Evolutionary conservation across 148 eudicot genomes (phyloP).

Genomic region (Tetragonia tetragonoides): DNA sequence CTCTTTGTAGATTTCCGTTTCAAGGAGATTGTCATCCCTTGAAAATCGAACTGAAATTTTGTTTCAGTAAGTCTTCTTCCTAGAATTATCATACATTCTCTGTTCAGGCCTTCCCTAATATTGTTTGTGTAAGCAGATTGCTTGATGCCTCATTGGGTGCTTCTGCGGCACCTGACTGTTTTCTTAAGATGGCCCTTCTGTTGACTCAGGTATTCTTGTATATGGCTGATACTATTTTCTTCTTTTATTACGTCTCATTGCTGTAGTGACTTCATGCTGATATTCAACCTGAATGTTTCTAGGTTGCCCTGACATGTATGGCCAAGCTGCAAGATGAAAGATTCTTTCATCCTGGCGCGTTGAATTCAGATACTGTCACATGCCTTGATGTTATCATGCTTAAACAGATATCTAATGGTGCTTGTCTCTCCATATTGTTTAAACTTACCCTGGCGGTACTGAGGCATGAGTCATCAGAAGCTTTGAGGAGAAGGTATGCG

Average conservation of each 20-base stretch:
- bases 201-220: constrained; percentile 64
- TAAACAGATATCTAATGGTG: constrained; percentile 86
- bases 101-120: constrained; percentile 12
- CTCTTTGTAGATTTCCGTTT: constrained; percentile 62
- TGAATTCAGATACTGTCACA: constrained; percentile 65
- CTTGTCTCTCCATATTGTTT: constrained; percentile 76
- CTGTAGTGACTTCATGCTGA: constrained; percentile 11
- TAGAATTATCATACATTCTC: constrained; percentile 2
- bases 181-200: constrained; percentile 83
- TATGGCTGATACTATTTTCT: background rate
- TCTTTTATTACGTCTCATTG: background rate
- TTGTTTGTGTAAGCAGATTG: constrained; percentile 45
- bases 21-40: constrained; percentile 77
- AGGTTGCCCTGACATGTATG: constrained; percentile 96
- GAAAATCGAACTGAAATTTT: constrained; percentile 75
- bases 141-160: constrained; percentile 85
- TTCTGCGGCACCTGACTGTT: constrained; percentile 86
- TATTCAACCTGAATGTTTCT: constrained; percentile 12
- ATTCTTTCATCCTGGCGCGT: constrained; percentile 61
- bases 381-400: constrained; percentile 77
- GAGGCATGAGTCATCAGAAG: constrained; percentile 87
- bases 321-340: constrained; percentile 93
- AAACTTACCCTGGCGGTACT: constrained; percentile 77
- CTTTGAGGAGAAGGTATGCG: constrained; percentile 85
- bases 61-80: constrained; percentile 58